Evolutionary conservation across 805 yeast species (phyloP), one percentile per base, ranked within the genome.

Genomic region (Starmerella khaoyaiensis): DNA sequence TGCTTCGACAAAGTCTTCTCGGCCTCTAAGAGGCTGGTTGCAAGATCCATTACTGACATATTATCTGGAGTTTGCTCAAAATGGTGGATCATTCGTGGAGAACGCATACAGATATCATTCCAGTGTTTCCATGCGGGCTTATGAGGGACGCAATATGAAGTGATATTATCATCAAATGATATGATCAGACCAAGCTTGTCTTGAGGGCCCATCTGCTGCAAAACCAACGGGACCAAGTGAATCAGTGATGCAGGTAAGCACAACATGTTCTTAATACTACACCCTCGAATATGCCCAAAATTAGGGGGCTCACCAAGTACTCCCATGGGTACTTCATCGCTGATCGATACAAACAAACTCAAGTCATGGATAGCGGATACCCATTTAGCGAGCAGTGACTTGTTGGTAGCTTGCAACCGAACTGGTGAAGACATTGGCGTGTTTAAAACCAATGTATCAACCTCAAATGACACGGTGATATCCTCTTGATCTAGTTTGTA

Each of bases 141-240:
- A 20, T 39, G 44, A 1, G 32, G 39, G 2, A 11, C 29, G 3
- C 39, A 16, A 32, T 28, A 36, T 1, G 44, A 43, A 11, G 17
- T n/a, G 1, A 35, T 14, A 4, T 39, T 37, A 10, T 35, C 35
- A 9, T 16, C 11, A 6, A 30, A 17, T n/a, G 27, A 15, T 1
- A 40, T 37, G 10, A 45, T 39, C 5, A 45, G 30, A 4, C 45
- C 48, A 1, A 45, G 31, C 5, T 34, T 27, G 15, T 45, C 48
- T 22, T 36, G 36, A 1, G 47, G 39, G 3, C 44, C 39, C 27
- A 45, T 25, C 2, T 23, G 12, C 4, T 27, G 10, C n/a, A 45
- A 22, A 1, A 42, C 21, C 14, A 3, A 5, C 4, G 47, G 44
- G 9, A 43, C 22, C 2, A 29, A n/a, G n/a, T n/a, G n/a, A n/a